Base-by-base conservation (phyloP, 495 filamentous ascomycete genomes). In the Neurospora sp. region DNA sequence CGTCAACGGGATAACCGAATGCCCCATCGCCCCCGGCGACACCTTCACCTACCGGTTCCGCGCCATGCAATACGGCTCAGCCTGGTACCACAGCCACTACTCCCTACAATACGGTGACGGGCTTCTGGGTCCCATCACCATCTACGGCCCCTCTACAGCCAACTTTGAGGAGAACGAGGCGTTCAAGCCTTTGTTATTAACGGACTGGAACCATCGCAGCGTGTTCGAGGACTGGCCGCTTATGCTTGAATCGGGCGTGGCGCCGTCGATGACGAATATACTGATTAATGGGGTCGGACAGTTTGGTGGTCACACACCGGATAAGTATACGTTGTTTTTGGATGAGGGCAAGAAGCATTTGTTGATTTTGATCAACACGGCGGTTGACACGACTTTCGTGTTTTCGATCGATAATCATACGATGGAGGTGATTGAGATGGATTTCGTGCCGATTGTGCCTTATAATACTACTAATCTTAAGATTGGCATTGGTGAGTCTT, bases 51-150 rank as follows among this genome's bases (percentile, higher is more conserved):
- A 90, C 74, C 81, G 75, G 38, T 89, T 83, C 70, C 78, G 80
- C n/a, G 87, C 82, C 6, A 82, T 75, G 16, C 75, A 79, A 74
- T 89, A 90, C 71, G 88, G 88, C 2, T 82, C 82, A 0, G 76
- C 81, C 3, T 90, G 86, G 87, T 90, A 89, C 71, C 88, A 90
- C 73, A 85, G 81, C 41, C 89, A 90, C 73, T 88, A 84, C 69
- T 80, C 77, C 1, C 69, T 83, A 0, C 87, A 90, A 74, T 82
- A 82, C 48, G 78, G 75, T 27, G 83, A 85, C 71, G 85, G 84
- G 0, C 69, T 84, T 0, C 73, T 78, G 39, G 84, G 83, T n/a
- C 78, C 81, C n/a, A 79, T 86, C 16, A 73, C 84, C n/a, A 80
- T 84, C 71, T 77, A 82, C 38, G 83, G 83, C 0, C 82, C 81